These are phyloP conservation scores for Rhizophora mangle DNA, from an alignment of 345 rosid genomes.

Conservation along the genomic window DNA sequence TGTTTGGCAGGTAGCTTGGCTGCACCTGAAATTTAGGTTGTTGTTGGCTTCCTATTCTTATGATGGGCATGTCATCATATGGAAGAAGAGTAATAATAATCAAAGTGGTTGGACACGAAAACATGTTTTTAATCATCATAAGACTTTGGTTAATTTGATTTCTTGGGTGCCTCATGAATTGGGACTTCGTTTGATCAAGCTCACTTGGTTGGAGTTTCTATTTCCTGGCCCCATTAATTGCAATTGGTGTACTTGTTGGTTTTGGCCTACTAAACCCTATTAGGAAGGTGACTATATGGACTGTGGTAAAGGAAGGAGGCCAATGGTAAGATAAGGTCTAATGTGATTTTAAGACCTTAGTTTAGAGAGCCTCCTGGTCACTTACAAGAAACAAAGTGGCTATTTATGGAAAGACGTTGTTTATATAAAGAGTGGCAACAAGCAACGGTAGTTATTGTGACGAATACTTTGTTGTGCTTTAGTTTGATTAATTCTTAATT, in stretches of 20 bases:
- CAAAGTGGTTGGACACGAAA: slow-evolving; percentile 20
- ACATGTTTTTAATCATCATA: slow-evolving; percentile 17
- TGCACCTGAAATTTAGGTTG: too few species aligned
- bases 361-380: slow-evolving; percentile 23
- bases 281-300: slow-evolving; percentile 19
- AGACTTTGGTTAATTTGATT: slow-evolving; percentile 18
- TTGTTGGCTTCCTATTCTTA: too few species aligned
- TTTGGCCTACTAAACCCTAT: not conserved
- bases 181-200: slow-evolving; percentile 21
- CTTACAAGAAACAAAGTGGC: slow-evolving; percentile 13
- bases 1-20: too few species aligned
- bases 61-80: too few species aligned
- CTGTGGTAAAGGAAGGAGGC: slow-evolving; percentile 17
- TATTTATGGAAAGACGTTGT: slow-evolving; percentile 24
- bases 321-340: slow-evolving; percentile 17
- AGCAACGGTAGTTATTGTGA: slow-evolving; percentile 16
- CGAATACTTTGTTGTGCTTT: not conserved
- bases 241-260: not conserved
- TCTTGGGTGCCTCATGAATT: slow-evolving; percentile 22
- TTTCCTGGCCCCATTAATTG: not conserved
- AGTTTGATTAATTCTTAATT: not conserved
- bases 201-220: slow-evolving; percentile 19
- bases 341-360: slow-evolving; percentile 16
- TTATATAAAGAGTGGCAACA: slow-evolving; percentile 23
- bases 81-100: not conserved